Conservation (phyloP, 768 basidiomycete species). For the Boletus subparvulus region DNA sequence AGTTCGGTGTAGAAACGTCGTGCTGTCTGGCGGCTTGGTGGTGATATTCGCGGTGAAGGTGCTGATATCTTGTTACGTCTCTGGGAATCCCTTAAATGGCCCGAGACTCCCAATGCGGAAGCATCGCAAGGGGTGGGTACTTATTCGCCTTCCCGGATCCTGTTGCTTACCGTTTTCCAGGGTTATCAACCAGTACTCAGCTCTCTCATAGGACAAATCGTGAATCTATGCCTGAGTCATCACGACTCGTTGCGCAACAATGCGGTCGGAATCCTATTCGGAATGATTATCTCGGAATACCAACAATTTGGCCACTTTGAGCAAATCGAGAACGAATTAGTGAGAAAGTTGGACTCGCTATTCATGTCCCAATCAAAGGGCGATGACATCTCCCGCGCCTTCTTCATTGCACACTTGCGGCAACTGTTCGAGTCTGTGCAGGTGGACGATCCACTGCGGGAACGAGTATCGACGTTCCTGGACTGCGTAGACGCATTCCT, state of each 20-base stretch:
- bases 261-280: constrained; percentile 90
- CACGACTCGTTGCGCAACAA: constrained; percentile 90
- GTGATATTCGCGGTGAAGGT: constrained; percentile 92
- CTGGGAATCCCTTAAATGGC: constrained; percentile 86
- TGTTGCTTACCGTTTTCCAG: constrained; percentile 35
- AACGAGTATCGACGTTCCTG: constrained; percentile 77
- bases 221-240: constrained; percentile 91
- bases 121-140: constrained; percentile 65
- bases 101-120: constrained; percentile 50
- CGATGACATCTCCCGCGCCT: constrained; percentile 87
- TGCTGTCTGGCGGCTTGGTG: constrained; percentile 94
- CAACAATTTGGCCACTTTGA: constrained; percentile 82
- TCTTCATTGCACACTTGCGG: constrained; percentile 89
- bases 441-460: constrained; percentile 76
- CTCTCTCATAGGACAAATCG: constrained; percentile 83
- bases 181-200: constrained; percentile 84
- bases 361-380: constrained; percentile 94
- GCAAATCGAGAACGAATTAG: constrained; percentile 88
- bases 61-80: constrained; percentile 73
- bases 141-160: background rate
- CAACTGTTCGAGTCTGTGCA: constrained; percentile 84
- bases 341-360: constrained; percentile 84
- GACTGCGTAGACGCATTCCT: constrained; percentile 92
- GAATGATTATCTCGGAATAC: constrained; percentile 94
- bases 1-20: constrained; percentile 70